These are phyloP conservation scores for Fistulina hepatica DNA, from an alignment of 1,284 basidiomycete species.

Conservation along the genomic window DNA sequence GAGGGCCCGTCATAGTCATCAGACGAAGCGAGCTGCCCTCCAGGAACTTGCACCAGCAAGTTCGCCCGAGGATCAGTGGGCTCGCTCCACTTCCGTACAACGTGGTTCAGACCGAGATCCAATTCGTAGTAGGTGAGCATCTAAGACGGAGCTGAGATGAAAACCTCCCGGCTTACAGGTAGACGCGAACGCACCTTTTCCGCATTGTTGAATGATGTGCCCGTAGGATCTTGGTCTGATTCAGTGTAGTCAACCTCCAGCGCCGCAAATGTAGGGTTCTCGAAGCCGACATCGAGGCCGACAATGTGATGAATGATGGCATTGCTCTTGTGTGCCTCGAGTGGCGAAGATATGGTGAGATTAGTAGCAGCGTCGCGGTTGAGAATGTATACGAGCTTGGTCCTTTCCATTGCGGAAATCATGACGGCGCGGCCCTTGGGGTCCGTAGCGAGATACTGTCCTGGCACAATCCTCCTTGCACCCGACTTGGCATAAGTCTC, in stretches of 20 bases:
- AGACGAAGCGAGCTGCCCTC: conserved; percentile 80
- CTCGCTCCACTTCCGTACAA: conserved; percentile 94
- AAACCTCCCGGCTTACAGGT: conserved; percentile 1
- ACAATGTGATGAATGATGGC: conserved; percentile 87
- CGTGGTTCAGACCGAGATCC: conserved; percentile 90
- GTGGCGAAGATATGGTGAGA: conserved; percentile 86
- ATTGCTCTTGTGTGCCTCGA: conserved; percentile 88
- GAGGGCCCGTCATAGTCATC: conserved; percentile 89
- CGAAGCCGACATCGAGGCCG: conserved; percentile 90
- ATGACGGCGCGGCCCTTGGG: conserved; percentile 90
- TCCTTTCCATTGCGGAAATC: conserved; percentile 80
- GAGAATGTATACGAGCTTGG: conserved; percentile 87
- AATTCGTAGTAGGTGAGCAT: conserved; percentile 94
- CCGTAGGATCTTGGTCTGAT: conserved; percentile 84
- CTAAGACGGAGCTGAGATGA: conserved; percentile 28
- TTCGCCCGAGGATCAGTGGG: conserved; percentile 88
- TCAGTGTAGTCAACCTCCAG: conserved; percentile 90
- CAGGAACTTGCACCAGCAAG: conserved; percentile 89
- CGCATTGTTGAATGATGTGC: conserved; percentile 77
- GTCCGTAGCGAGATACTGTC: conserved; percentile 86
- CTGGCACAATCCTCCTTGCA: conserved; percentile 82
- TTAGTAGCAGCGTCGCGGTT: conserved; percentile 90
- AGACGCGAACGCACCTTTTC: conserved; percentile 57
- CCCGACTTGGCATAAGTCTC: conserved; percentile 94
- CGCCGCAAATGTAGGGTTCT: conserved; percentile 90